These are phyloP conservation scores for Populus pruinosa DNA, from an alignment of 345 rosid genomes.

Conservation along the genomic window DNA sequence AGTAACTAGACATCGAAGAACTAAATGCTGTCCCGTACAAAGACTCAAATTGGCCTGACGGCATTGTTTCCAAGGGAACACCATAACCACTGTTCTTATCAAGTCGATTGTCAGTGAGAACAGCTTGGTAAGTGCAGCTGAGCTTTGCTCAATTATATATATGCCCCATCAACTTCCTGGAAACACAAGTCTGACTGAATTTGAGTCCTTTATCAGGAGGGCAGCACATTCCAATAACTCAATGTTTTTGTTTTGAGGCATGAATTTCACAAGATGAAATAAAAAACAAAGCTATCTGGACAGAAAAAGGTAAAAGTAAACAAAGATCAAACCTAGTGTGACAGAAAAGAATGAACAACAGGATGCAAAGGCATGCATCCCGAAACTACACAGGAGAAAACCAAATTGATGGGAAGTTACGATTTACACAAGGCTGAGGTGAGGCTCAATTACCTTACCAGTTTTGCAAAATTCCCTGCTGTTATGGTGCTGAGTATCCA, in stretches of 20 bases:
- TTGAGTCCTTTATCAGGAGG: neutral
- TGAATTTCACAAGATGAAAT: neutral
- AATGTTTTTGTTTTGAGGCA: neutral
- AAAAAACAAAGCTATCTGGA: neutral
- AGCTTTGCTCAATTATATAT: slow-evolving; percentile 63
- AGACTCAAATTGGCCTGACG: slow-evolving; percentile 43
- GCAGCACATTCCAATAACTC: neutral
- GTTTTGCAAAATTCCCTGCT: slow-evolving; percentile 81
- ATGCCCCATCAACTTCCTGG: slow-evolving; percentile 69
- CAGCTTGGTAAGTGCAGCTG: slow-evolving; percentile 62
- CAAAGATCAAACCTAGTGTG: neutral
- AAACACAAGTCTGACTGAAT: neutral
- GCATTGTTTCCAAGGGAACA: slow-evolving; percentile 85
- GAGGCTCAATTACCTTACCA: slow-evolving; percentile 84
- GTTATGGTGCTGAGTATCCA: slow-evolving; percentile 92
- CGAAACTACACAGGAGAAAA: neutral
- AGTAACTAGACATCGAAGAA: neutral
- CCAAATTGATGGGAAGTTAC: neutral
- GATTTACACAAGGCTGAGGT: slow-evolving; percentile 10
- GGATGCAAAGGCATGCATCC: neutral
- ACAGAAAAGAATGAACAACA: neutral
- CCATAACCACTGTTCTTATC: slow-evolving; percentile 52
- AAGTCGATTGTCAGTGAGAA: slow-evolving; percentile 52
- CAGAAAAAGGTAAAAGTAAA: neutral
- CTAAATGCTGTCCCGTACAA: neutral